Conservation (phyloP, 495 filamentous ascomycete genomes). For the Pyrenula aspistea region DNA sequence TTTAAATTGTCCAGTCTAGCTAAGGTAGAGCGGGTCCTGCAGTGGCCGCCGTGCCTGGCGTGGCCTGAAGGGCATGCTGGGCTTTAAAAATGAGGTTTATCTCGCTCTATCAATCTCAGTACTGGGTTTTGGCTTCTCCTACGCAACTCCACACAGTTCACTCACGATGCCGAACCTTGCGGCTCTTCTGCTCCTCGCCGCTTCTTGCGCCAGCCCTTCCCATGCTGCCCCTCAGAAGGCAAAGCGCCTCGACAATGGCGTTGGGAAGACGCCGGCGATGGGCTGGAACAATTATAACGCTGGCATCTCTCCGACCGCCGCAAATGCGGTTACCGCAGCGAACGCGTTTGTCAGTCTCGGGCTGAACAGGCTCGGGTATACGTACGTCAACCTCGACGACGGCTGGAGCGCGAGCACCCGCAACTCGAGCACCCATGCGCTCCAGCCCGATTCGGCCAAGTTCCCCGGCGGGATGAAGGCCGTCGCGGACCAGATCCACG, state of each 20-base stretch:
- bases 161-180: too few relatives aligned
- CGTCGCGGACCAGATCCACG: constrained; percentile 45
- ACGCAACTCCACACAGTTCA: too few relatives aligned
- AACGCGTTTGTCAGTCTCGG: constrained; percentile 36
- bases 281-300: constrained; percentile 55
- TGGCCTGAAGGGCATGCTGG: too few relatives aligned
- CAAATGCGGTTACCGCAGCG: constrained; percentile 38
- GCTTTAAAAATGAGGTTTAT: too few relatives aligned
- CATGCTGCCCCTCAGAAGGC: neutral
- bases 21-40: too few relatives aligned
- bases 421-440: constrained; percentile 29
- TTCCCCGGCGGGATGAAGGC: constrained; percentile 54
- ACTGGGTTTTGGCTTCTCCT: too few relatives aligned
- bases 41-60: too few relatives aligned
- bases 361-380: constrained; percentile 51
- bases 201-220: neutral
- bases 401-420: constrained; percentile 49
- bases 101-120: too few relatives aligned
- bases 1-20: too few relatives aligned
- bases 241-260: neutral
- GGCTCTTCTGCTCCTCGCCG: too few relatives aligned
- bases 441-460: constrained; percentile 42
- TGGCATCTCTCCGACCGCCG: constrained; percentile 40
- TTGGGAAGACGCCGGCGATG: constrained; percentile 26
- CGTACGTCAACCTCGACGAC: constrained; percentile 52